Percentiles rank a stretch among this genome's conserved stretches.
These are phyloP conservation scores for Mrakia blollopis DNA, from an alignment of 768 basidiomycete genomes.

Conservation along the genomic window DNA sequence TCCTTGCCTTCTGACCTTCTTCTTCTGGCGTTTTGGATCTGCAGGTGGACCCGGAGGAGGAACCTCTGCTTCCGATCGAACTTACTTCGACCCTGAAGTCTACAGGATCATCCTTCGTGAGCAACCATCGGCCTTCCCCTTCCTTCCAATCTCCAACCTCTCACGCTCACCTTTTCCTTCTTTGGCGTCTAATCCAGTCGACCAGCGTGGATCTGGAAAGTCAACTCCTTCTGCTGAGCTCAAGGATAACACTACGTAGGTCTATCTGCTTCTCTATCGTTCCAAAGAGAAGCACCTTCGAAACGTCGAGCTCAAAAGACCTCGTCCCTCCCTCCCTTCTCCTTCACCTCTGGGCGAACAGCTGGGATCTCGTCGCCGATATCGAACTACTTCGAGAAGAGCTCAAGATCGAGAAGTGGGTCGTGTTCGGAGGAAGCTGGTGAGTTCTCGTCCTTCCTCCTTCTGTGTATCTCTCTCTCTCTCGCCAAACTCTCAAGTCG, in stretches of 20 bases:
- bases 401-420: constrained; percentile 76
- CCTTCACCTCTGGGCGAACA: no score
- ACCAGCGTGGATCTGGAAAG: constrained; percentile 84
- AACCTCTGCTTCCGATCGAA: constrained; percentile 56
- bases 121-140: not conserved
- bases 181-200: constrained; percentile 46
- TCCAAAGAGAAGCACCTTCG: constrained; percentile 40
- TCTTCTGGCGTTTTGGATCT: not conserved
- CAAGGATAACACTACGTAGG: constrained; percentile 75
- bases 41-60: constrained; percentile 79
- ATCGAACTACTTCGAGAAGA: constrained; percentile 74
- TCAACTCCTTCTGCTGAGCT: constrained; percentile 69
- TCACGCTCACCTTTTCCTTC: not conserved
- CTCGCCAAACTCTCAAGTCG: no score
- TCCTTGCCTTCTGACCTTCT: not conserved
- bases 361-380: constrained; percentile 58
- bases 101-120: constrained; percentile 59
- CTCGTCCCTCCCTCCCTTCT: not conserved
- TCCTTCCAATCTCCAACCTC: not conserved
- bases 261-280: constrained; percentile 38
- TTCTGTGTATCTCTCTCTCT: no score
- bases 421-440: constrained; percentile 46
- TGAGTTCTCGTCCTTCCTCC: no score
- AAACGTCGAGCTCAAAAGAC: not conserved
- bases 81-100: constrained; percentile 76